A percentile compares a stretch with the other conserved stretches of the same genome.
Evolutionary conservation across 179 eudicot genomes (phyloP).

Genomic region (Camellia oleifera): DNA sequence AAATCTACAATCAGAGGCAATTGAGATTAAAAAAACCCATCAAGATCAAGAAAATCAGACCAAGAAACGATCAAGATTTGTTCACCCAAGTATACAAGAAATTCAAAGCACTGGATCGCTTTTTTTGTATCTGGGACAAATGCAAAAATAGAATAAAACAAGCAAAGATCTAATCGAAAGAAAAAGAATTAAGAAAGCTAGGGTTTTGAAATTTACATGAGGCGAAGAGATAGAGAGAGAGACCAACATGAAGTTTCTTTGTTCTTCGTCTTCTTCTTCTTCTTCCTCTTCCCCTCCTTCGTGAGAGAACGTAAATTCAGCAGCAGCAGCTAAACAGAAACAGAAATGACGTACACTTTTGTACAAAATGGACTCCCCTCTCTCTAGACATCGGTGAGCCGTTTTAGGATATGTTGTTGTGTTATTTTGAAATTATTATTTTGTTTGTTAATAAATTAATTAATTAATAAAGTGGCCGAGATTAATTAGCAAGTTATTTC

Average conservation of each 20-base stretch:
- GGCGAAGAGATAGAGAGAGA: neutral
- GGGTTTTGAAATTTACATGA: conserved; percentile 10
- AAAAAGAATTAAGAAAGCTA: neutral
- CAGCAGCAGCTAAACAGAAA: neutral
- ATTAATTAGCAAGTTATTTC: too few species aligned
- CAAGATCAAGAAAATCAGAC: conserved; percentile 3
- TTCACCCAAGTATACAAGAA: neutral
- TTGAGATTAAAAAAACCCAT: neutral
- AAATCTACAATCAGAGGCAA: conserved; percentile 9
- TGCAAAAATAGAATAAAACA: neutral
- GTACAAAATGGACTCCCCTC: too few species aligned
- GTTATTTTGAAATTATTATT: too few species aligned
- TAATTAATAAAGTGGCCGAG: too few species aligned
- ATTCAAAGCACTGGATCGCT: conserved; percentile 5
- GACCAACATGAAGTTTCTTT: neutral
- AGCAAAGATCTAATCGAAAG: neutral
- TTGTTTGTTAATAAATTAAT: too few species aligned
- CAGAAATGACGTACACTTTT: too few species aligned
- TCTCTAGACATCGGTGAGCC: too few species aligned
- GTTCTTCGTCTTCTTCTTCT: conserved; percentile 13
- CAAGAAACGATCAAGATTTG: neutral
- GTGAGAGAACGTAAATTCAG: neutral
- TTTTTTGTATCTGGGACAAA: conserved; percentile 1
- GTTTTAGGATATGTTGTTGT: too few species aligned
- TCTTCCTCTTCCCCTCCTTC: conserved; percentile 11